phyloP scores from a whole-genome alignment of 305 asterid genomes.

The Stenogyne calaminthoides region DNA sequence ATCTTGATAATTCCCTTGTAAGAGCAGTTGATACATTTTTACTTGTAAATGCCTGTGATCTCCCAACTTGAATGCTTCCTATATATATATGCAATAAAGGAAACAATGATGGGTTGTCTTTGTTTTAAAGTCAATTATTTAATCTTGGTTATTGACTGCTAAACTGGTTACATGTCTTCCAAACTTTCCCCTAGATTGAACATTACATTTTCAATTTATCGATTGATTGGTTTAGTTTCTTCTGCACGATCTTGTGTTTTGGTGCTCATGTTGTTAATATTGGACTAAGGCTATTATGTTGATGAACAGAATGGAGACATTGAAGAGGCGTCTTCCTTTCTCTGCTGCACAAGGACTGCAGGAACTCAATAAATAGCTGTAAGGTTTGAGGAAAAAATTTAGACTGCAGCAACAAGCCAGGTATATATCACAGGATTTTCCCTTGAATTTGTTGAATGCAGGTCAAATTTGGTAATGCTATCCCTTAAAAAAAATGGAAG shows the following conservation, averaged over 20 bases:
- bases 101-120: background rate
- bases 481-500: too few species aligned
- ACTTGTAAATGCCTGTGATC: background rate
- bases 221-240: background rate
- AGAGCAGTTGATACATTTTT: background rate
- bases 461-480: background rate
- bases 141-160: background rate
- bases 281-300: slow-evolving; percentile 17
- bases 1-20: background rate
- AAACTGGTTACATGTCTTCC: background rate
- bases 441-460: background rate
- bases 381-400: slow-evolving; percentile 73
- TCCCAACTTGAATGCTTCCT: background rate
- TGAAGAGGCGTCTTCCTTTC: slow-evolving; percentile 71
- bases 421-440: slow-evolving; percentile 35
- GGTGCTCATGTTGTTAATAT: slow-evolving; percentile 20
- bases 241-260: background rate
- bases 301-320: slow-evolving; percentile 58
- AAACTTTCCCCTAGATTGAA: background rate
- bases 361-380: slow-evolving; percentile 69
- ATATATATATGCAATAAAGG: background rate
- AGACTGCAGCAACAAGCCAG: slow-evolving; percentile 66
- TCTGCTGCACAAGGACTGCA: slow-evolving; percentile 62
- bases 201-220: background rate
- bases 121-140: background rate